Percentiles rank a stretch among this genome's conserved stretches.
Conservation (phyloP, 2,329 filamentous ascomycete species). For the Pseudogymnoascus sp. region DNA sequence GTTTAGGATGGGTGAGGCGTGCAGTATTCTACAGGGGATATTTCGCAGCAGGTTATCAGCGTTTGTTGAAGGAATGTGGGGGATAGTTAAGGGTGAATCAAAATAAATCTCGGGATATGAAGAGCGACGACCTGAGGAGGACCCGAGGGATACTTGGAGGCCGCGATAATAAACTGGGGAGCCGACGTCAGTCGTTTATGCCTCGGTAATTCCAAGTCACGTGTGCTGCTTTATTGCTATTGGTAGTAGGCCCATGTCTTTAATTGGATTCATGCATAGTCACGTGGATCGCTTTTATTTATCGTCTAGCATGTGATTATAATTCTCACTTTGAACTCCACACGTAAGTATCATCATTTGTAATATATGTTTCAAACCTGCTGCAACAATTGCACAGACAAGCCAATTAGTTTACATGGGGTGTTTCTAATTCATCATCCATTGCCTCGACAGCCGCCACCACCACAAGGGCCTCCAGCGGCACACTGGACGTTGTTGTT, state of each 20-base stretch:
- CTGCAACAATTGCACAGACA: too few relatives aligned
- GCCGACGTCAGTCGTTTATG: slow-evolving; percentile 3
- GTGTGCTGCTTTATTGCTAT: background rate
- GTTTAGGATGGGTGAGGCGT: background rate
- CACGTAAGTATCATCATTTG: background rate
- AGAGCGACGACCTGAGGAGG: background rate
- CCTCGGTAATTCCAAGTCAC: slow-evolving; percentile 5
- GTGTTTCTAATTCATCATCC: slow-evolving; percentile 6
- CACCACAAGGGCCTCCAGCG: slow-evolving; percentile 13
- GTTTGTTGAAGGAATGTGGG: background rate
- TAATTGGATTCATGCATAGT: background rate
- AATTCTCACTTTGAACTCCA: background rate
- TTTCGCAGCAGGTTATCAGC: background rate
- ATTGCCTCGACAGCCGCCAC: slow-evolving; percentile 12
- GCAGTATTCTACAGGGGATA: background rate
- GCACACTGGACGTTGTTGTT: slow-evolving; percentile 16
- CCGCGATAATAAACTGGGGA: slow-evolving; percentile 6
- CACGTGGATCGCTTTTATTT: background rate
- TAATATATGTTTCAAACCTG: background rate
- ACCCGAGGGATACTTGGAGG: background rate
- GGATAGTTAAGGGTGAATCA: background rate
- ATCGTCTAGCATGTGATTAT: background rate
- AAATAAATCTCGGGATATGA: background rate
- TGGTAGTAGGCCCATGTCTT: background rate
- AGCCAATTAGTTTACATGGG: background rate